Base-by-base conservation (phyloP, 768 basidiomycete species). In the Tremella fuciformis region DNA sequence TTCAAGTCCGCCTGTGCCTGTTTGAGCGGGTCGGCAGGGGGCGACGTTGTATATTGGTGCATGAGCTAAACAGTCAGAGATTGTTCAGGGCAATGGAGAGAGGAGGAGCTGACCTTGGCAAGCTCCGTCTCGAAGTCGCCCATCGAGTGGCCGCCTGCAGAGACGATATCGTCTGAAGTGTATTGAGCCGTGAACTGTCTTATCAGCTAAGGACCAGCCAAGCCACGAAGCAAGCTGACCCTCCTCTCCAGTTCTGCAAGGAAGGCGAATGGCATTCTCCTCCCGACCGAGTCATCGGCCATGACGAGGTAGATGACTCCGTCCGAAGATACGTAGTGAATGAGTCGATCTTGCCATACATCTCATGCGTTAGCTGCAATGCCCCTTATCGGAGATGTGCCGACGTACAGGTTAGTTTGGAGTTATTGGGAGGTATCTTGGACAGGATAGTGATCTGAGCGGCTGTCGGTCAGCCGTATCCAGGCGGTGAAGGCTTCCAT, bases 261-360 rank as follows among this genome's bases (percentile, higher is more conserved):
- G 78, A 98, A 99, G 3, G 88, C 88, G 71, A 98, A 99, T 11
- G 96, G 92, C 82, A 91, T 88, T 63, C 92, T 83, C 67, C 94
- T 82, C 57, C 92, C 93, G 16, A 86, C 89, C 40, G 86, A 82
- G 75, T 97, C 93, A 73, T 98, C 91, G 4, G 91, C 90, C 86
- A 99, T 92, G 55, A 92, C 89, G 21, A 98, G 83, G 76, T 88
- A 93, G 38, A 86, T 86, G 74, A 89, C 85, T 0, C 90, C 90
- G 16, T 85, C 86, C 63, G 91, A 89, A 4, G 89, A 88, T 64
- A 94, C 83, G 77, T 97, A 96, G 78, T 97, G 92, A 70, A 97
- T 93, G 9, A 93, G 81, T 70, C 88, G 93, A 78, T 92, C 86
- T 61, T 78, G 74, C 76, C 76, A 77, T 13, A 76, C 75, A 51